These are phyloP conservation scores for Luvunga scandens DNA, from an alignment of 345 rosid genomes.

Conservation along the genomic window DNA sequence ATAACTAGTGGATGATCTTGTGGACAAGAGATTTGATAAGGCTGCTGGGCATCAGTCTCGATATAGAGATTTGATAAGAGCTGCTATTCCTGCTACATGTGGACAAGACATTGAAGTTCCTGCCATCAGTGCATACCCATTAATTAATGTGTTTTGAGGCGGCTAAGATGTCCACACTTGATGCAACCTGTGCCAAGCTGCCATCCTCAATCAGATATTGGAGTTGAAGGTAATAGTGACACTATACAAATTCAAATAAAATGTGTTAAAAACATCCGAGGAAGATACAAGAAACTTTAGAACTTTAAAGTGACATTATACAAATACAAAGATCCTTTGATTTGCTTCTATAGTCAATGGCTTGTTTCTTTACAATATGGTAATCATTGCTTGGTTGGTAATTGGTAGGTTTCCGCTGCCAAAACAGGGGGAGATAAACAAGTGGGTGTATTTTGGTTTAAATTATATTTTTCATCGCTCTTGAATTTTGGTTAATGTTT, in stretches of 20 bases:
- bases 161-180: slow-evolving; percentile 41
- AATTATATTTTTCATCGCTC: not conserved
- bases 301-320: not conserved
- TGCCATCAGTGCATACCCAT: slow-evolving; percentile 32
- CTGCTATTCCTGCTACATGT: slow-evolving; percentile 51
- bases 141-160: slow-evolving; percentile 22
- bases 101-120: slow-evolving; percentile 67
- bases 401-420: too few species aligned
- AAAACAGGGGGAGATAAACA: too few species aligned
- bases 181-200: slow-evolving; percentile 31
- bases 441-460: too few species aligned
- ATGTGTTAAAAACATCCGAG: too few species aligned
- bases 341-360: not conserved
- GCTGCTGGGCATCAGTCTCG: too few species aligned
- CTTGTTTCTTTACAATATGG: too few species aligned
- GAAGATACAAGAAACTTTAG: not conserved
- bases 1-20: too few species aligned
- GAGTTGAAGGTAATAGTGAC: not conserved
- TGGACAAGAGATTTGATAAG: too few species aligned
- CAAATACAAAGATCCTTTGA: too few species aligned
- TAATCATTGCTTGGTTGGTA: too few species aligned
- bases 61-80: slow-evolving; percentile 33
- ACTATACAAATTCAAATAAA: not conserved
- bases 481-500: slow-evolving; percentile 16
- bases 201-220: not conserved